Evolutionary conservation across 1,139 yeast species (phyloP), one percentile per base, ranked within the genome.

Genomic region (Trichomonascaceae sp.): DNA sequence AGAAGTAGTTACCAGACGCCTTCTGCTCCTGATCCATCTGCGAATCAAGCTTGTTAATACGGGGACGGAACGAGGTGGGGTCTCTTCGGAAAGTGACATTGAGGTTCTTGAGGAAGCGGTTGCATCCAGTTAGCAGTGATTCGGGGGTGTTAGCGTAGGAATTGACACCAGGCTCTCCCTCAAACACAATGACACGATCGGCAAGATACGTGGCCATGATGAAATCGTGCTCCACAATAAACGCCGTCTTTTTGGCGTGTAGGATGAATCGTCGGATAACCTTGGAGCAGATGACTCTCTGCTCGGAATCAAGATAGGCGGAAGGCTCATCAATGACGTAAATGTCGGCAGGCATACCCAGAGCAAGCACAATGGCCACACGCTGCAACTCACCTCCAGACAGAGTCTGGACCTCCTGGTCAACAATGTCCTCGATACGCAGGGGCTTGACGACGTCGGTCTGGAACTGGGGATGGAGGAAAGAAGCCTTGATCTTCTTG

Each of bases 331-430:
- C 98, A 50, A 89, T 89, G 58, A 89, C 74, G 59, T 89, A 89
- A 47, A 89, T 80, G 58, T 89, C 98, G 18, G 98, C 98, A 25
- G 85, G 85, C 36, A 79, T 67, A 72, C 98, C 98, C 42, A 92
- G 70, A 5, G 97, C 77, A 57, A 89, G 71, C 28, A 85, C 93
- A 62, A 89, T 89, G 44, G 98, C 99, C 42, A 92, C 98, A 70
- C 99, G 80, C 68, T 89, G 98, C 67, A 89, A 72, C 67, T 89
- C 99, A 75, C 98, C 98, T 68, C 98, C 99, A 35, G 97, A 87
- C 61, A 89, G 68, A 48, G 85, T 84, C 67, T 84, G 95, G 37
- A 89, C 98, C 64, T 89, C 97, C 61, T 89, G 95, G 60, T 89
- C 98, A 46, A 89, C 77, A 48, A 89, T 82, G 55, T 80, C 87